phyloP scores from a whole-genome alignment of 306 rosid genomes.

The Prunus mira region DNA sequence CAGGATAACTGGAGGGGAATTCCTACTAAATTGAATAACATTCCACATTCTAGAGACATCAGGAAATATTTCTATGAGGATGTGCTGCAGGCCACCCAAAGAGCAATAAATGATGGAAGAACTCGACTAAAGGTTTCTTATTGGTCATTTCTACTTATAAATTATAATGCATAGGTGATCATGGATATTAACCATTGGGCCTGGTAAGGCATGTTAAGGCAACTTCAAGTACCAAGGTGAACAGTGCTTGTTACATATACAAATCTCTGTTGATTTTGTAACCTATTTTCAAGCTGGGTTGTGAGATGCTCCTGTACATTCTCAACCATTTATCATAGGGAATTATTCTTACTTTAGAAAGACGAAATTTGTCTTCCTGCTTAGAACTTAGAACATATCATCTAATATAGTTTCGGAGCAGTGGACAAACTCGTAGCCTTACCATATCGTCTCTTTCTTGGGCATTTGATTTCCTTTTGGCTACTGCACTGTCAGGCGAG shows the following conservation, averaged over 20 bases:
- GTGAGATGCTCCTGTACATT: too few relatives aligned
- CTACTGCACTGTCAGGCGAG: too few relatives aligned
- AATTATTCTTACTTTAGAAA: too few relatives aligned
- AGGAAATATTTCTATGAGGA: conserved; percentile 84
- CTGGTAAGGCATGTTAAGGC: background rate
- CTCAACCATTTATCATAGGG: too few relatives aligned
- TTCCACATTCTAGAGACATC: conserved; percentile 92
- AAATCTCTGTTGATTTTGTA: too few relatives aligned
- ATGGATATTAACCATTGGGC: background rate
- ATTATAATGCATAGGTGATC: background rate
- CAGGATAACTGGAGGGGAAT: conserved; percentile 96
- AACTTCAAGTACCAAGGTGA: background rate
- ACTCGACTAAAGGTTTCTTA: conserved; percentile 61
- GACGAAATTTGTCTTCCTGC: conserved; percentile 6
- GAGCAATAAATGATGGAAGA: conserved; percentile 69
- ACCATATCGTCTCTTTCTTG: too few relatives aligned
- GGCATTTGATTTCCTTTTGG: too few relatives aligned
- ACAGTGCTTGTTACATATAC: background rate
- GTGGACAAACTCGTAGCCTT: too few relatives aligned
- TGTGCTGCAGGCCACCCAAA: conserved; percentile 74
- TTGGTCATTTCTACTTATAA: background rate
- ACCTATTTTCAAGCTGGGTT: background rate
- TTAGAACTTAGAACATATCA: too few relatives aligned
- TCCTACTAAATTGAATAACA: conserved; percentile 89
- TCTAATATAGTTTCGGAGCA: too few relatives aligned